Base-by-base conservation (phyloP, 225 moss, liverwort and hornwort genomes). In the Antitrichia curtipendula region DNA sequence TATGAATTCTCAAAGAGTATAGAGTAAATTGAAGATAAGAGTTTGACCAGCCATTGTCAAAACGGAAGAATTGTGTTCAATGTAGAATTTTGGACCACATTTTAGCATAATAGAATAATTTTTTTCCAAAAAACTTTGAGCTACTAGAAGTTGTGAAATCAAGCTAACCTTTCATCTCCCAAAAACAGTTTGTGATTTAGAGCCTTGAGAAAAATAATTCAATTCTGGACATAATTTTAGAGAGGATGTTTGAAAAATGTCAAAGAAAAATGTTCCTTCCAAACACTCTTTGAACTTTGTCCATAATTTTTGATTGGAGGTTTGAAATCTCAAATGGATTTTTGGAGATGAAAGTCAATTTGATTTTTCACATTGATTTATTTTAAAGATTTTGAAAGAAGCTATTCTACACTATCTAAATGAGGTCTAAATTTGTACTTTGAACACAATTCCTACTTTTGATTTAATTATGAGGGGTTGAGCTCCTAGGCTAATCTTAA, bases 141-240 rank as follows among this genome's bases (percentile, higher is more conserved):
- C 2, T 2, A 5, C 9, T 0, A 9, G 27, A 43, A 16, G 28
- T 45, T 71, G 15, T 5, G 5, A 45, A 45, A 45, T 6, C 6
- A 45, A 45, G 0, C 0, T 45, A 9, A 6, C 3, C 3, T 28
- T 45, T 17, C 1, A 17, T 45, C 28, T 45, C 0, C 0, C 0
- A 3, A 23, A 69, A 23, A 0, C 0, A 1, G 0, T 28, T 43
- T 43, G 6, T 16, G 1, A 10, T 17, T 28, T 28, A 16, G 45
- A 43, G 6, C 3, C 16, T 25, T 0, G 0, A 7, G 7, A 38
- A 12, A 22, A 22, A 22, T 5, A 4, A 3, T 49, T 49, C 50
- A 50, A 0, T 40, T 24, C n/a, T 6, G 6, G 22, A 10, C 12
- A n/a, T n/a, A 17, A 36, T 10, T 10, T 65, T 1, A 20, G 0